Percentiles rank a stretch among this genome's conserved stretches.
These are phyloP conservation scores for Pichia sp. DNA, from an alignment of 1,139 yeast species.

Conservation along the genomic window DNA sequence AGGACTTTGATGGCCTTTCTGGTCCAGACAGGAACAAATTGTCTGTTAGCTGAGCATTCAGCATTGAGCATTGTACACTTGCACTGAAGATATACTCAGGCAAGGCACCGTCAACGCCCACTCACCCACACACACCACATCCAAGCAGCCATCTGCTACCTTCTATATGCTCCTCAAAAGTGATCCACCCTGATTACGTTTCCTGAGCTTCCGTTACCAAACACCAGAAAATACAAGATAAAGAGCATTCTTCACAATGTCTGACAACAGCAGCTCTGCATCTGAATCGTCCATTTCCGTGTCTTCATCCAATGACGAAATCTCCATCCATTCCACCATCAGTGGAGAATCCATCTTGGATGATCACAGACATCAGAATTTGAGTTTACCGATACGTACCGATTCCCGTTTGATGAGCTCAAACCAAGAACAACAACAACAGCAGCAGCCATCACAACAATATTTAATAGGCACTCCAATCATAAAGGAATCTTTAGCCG, in stretches of 20 bases:
- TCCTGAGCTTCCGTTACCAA: too few species aligned
- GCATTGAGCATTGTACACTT: too few species aligned
- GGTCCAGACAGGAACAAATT: too few species aligned
- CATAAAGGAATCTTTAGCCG: not conserved
- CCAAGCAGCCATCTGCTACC: not conserved
- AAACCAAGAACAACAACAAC: conserved; percentile 1
- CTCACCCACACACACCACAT: too few species aligned
- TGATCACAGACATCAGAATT: conserved; percentile 51
- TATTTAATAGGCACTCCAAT: not conserved
- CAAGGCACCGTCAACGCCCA: too few species aligned
- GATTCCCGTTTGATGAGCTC: conserved; percentile 22
- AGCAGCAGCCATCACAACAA: conserved; percentile 2
- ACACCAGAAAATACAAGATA: not conserved
- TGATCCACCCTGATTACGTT: conserved; percentile 8
- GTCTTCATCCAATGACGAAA: conserved; percentile 30
- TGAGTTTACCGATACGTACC: conserved; percentile 40
- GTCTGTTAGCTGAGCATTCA: too few species aligned
- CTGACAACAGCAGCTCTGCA: conserved; percentile 35
- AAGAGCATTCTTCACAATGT: conserved; percentile 34
- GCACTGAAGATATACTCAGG: too few species aligned
- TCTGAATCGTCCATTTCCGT: conserved; percentile 35
- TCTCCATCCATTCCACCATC: conserved; percentile 36
- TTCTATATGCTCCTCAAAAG: not conserved
- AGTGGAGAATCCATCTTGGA: conserved; percentile 48
- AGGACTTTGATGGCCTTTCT: too few species aligned